Evolutionary conservation across 495 filamentous ascomycete genomes (phyloP).

Genomic region (Bacidia rubella): DNA sequence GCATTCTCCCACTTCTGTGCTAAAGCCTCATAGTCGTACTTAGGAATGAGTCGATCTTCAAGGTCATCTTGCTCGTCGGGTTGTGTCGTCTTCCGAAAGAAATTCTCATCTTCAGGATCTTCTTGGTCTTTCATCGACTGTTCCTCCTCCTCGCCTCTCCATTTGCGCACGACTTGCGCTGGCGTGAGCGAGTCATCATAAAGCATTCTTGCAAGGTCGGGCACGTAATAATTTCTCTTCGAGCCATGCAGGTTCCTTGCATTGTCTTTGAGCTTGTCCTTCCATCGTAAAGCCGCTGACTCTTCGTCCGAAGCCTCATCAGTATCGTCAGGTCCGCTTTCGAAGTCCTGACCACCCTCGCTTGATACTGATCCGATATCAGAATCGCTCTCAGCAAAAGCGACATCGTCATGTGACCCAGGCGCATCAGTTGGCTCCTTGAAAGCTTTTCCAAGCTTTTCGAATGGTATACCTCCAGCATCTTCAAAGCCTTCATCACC

Average conservation of each 20-base stretch:
- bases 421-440: conserved; percentile 24
- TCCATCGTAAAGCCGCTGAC: conserved; percentile 62
- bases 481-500: conserved; percentile 35
- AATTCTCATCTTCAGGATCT: conserved; percentile 60
- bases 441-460: conserved; percentile 44
- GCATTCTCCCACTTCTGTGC: conserved; percentile 74
- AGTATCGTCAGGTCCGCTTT: conserved; percentile 41
- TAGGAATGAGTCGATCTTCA: conserved; percentile 66
- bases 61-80: conserved; percentile 44
- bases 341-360: conserved; percentile 45
- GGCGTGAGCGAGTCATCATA: conserved; percentile 74
- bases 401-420: conserved; percentile 48
- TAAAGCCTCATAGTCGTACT: conserved; percentile 65
- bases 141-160: conserved; percentile 51
- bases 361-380: conserved; percentile 84
- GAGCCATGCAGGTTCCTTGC: conserved; percentile 58
- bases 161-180: conserved; percentile 57
- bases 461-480: conserved; percentile 33
- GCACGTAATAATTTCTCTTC: conserved; percentile 53
- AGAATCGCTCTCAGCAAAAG: conserved; percentile 93
- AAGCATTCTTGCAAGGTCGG: conserved; percentile 71
- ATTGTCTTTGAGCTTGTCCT: conserved; percentile 66
- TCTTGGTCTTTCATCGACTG: conserved; percentile 30
- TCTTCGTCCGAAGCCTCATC: conserved; percentile 45
- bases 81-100: conserved; percentile 65